phyloP scores from a whole-genome alignment of 129 eudicot genomes.

The Sambucus nigra region DNA sequence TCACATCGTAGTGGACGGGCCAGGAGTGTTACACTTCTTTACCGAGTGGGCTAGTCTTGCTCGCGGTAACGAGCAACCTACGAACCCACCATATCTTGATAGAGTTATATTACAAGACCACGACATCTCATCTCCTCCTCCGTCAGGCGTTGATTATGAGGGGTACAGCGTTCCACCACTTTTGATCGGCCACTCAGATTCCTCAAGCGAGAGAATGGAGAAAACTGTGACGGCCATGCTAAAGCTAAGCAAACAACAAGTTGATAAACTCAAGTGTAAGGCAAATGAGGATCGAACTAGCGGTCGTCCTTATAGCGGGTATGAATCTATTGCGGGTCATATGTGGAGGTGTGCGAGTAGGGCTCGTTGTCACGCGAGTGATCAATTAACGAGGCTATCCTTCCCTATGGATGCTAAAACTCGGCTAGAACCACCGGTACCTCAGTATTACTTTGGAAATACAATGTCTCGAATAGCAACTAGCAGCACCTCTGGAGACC shows the following conservation, averaged over 20 bases:
- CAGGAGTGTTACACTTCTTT: slow-evolving; percentile 19
- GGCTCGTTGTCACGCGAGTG: slow-evolving; percentile 8
- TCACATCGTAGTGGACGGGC: slow-evolving; percentile 25
- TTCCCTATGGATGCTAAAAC: slow-evolving; percentile 6
- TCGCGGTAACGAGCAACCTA: slow-evolving; percentile 22
- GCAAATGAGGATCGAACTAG: slow-evolving; percentile 9
- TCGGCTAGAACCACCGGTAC: slow-evolving; percentile 11
- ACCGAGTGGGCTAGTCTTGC: slow-evolving; percentile 27
- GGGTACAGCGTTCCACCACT: slow-evolving; percentile 18
- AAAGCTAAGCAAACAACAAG: slow-evolving; percentile 12
- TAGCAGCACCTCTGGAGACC: slow-evolving; percentile 4
- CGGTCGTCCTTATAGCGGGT: background rate
- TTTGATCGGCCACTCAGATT: slow-evolving; percentile 18
- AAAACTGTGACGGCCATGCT: slow-evolving; percentile 18
- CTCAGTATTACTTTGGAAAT: slow-evolving; percentile 14
- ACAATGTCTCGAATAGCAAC: background rate
- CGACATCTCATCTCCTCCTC: background rate
- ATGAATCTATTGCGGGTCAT: slow-evolving; percentile 17
- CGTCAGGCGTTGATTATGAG: background rate
- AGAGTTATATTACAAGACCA: background rate
- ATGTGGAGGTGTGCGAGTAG: slow-evolving; percentile 17
- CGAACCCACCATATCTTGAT: background rate
- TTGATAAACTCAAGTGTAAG: slow-evolving; percentile 17
- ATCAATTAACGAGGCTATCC: slow-evolving; percentile 1
- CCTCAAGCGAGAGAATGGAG: slow-evolving; percentile 17